Evolutionary conservation across 495 filamentous ascomycete species (phyloP), one percentile per base, ranked within the genome.

Genomic region (Recurvomyces mirabilis): DNA sequence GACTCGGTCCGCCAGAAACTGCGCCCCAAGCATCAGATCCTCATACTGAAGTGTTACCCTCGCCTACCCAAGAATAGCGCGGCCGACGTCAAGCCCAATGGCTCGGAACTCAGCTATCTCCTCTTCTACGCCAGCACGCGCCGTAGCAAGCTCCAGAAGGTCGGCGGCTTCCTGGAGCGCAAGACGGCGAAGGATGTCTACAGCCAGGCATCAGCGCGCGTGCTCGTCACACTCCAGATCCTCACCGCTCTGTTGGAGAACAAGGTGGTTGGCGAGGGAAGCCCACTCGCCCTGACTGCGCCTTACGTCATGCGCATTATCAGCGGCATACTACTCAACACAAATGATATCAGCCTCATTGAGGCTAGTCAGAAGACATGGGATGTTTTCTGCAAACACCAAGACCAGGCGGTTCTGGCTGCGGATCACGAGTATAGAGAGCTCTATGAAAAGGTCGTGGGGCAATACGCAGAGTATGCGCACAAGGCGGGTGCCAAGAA

Each of bases 51-150:
- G 63, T 95, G 88, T 68, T 95, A 93, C 65, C 88, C 88, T 23
- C 77, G 75, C 51, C 87, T 84, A 43, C 81, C 84, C 42, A 94
- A 93, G 65, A 84, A 82, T 47, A 84, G 84, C 35, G 25, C 43
- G 6, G 74, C 81, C 57, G 84, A 93, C 51, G 84, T 93, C 45
- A 89, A 87, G 63, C 86, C 88, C 7, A 95, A 95, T 59, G 80
- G 84, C 33, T 91, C 83, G 63, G 88, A 95, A 68, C 77, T 95
- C 31, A 93, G 84, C 59, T 95, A 95, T 60, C 74, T 95, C 39
- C 76, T 94, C 21, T 95, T 89, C 72, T 94, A 95, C 71, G 84
- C 82, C 31, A 88, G 85, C 60, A 91, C 87, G 52, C 82, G 88
- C 40, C 75, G 84, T 46, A 87, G 82, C 63, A 95, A 94, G 73